These are phyloP conservation scores for Leccinum variicolor DNA, from an alignment of 768 basidiomycete species.

Conservation along the genomic window DNA sequence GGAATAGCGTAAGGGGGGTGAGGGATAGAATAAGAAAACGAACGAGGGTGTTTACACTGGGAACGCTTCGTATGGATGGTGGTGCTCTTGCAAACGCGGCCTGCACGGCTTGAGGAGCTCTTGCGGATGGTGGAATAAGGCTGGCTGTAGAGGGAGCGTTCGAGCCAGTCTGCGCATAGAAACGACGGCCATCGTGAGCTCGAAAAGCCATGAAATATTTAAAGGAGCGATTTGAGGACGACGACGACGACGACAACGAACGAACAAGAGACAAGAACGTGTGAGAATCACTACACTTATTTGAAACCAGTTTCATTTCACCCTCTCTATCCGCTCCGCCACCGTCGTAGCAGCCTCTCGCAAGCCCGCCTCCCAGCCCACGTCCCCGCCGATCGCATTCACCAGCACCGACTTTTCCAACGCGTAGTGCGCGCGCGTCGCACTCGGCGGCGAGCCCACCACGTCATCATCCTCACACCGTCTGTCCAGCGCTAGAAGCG, in stretches of 20 bases:
- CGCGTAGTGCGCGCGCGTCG: conserved; percentile 41
- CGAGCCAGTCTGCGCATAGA: conserved; percentile 37
- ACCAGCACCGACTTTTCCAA: conserved; percentile 41
- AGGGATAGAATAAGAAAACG: conserved; percentile 7
- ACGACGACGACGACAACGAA: not conserved
- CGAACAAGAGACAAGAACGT: conserved; percentile 2
- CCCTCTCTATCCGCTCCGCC: conserved; percentile 46
- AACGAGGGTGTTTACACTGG: conserved; percentile 44
- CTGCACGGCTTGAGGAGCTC: conserved; percentile 34
- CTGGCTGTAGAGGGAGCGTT: conserved; percentile 50
- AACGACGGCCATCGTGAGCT: conserved; percentile 35
- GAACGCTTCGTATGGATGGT: conserved; percentile 31
- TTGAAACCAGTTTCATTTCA: not conserved
- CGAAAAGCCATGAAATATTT: conserved; percentile 20
- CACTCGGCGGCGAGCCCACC: conserved; percentile 23
- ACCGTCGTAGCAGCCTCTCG: conserved; percentile 48
- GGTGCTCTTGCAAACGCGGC: conserved; percentile 43
- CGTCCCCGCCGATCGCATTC: conserved; percentile 31
- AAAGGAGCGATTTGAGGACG: conserved; percentile 17
- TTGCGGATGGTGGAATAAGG: conserved; percentile 41
- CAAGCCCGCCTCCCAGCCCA: conserved; percentile 28
- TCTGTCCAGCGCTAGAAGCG: conserved; percentile 45
- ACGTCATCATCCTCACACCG: conserved; percentile 37
- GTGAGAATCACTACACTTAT: not conserved
- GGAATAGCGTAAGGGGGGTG: not conserved